Evolutionary conservation across 192 early-diverging fungal genomes (phyloP), one percentile per base, ranked within the genome.

Genomic region (Lunasporangiospora selenospora): DNA sequence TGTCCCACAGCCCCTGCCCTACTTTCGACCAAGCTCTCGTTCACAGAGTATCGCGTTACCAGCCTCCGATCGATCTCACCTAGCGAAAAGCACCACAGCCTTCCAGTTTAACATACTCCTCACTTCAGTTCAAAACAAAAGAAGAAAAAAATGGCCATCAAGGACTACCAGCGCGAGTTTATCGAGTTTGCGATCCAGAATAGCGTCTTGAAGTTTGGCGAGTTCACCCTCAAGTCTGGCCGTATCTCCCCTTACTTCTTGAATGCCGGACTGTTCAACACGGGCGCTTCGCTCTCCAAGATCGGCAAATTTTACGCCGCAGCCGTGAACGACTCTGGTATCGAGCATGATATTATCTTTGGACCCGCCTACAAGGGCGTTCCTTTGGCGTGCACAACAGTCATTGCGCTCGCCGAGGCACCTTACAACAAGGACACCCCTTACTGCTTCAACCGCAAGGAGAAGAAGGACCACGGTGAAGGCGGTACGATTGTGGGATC

Each of bases 301-400:
- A 85, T 99, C 37, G 95, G 98, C 36, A 73, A 83, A 39, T 96
- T 89, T 81, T 99, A 97, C 60, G 95, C 98, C 10, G 87, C 91
- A 6, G 92, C 93, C 13, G 83, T 99, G 34, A 67, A 81, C 18
- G 89, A 91, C 73, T 77, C 78, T 11, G 80, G 78, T 12, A 73
- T 96, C 48, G 53, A 79, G 34, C 93, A 89, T 73, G 92, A 95
- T 77, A 86, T 97, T 18, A 76, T 99, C 38, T 98, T 98, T 83
- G 98, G 98, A 9, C 98, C 98, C 1, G 98, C 98, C 11, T 99
- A 99, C 87, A 99, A 99, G 85, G 98, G 95, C 38, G 94, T 99
- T 58, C 97, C 97, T 10, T 82, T 99, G 6, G 93, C 93, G 2
- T 87, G 91, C 18, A 77, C 94, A 6, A 88, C 93, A 0, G 89